Percentiles rank a stretch among this genome's conserved stretches.
Evolutionary conservation across 140 eudicot genomes (phyloP).

Genomic region (Cichorium intybus): DNA sequence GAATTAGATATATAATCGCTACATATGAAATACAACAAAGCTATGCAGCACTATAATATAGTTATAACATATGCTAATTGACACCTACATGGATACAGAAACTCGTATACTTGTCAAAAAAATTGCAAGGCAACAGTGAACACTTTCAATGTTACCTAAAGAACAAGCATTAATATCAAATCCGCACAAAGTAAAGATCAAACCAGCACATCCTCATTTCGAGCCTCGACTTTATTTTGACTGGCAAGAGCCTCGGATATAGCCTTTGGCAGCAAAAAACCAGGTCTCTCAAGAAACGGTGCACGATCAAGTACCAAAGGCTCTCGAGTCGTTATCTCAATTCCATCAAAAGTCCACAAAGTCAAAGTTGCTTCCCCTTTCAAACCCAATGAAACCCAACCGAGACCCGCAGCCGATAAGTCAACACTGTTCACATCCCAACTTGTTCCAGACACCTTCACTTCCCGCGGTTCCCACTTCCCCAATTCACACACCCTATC

Average conservation of each 20-base stretch:
- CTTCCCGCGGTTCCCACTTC: conserved; percentile 64
- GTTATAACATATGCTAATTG: background rate
- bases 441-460: conserved; percentile 82
- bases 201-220: conserved; percentile 18
- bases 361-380: conserved; percentile 86
- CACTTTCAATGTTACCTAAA: conserved; percentile 18
- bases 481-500: conserved; percentile 87
- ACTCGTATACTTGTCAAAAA: conserved; percentile 19
- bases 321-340: conserved; percentile 64
- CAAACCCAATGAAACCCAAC: conserved; percentile 92
- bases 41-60: background rate
- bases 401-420: conserved; percentile 85
- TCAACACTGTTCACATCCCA: conserved; percentile 90
- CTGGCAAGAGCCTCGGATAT: conserved; percentile 77
- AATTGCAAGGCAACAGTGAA: background rate
- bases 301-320: conserved; percentile 97
- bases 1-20: conserved; percentile 3
- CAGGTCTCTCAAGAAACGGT: conserved; percentile 83
- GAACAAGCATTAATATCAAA: conserved; percentile 12
- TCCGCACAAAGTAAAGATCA: conserved; percentile 6
- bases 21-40: conserved; percentile 5
- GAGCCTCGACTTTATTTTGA: conserved; percentile 55
- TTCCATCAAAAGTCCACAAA: conserved; percentile 77
- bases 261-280: conserved; percentile 92
- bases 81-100: background rate